Evolutionary conservation across 148 eudicot genomes (phyloP), one percentile per base, ranked within the genome.

Genomic region (Rhododendron molle): DNA sequence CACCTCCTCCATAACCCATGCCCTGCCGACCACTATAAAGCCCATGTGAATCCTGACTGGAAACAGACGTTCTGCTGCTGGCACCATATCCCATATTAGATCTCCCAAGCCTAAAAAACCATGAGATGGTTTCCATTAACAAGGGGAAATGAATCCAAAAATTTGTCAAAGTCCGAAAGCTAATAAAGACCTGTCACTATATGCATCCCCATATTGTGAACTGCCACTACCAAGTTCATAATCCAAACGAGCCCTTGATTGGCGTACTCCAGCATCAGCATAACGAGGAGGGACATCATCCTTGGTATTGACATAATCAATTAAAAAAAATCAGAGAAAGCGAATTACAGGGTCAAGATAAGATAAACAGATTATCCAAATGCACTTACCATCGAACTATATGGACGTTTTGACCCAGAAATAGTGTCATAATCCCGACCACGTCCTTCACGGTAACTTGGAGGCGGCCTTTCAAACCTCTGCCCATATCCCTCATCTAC

Each of bases 231-330:
- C 90, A 56, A 92, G 58, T 50, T 97, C 99, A 87, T 95, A 97
- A 89, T 97, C 99, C 88, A 93, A 80, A 86, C 99, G 96, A 86
- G 95, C 94, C 90, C 99, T 93, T 54, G 98, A 93, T 43, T 97
- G 98, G 50, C 98, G 99, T 46, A 86, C 89, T 54, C 94, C 92
- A 26, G 91, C 52, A 85, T 95, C 99, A 84, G 92, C 83, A 85
- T 97, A 95, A 26, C 98, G 98, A 26, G 95, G 94, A 89, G 94
- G 92, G 32, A 85, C 90, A 49, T 97, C 99, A 88, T 97, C 99
- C 99, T 97, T 44, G 82, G 73, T 9, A 82, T 58, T 50, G 16
- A 84, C 49, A 44, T 11, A 14, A 52, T 16, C 47, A 49, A 81
- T n/a, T 60, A 46, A 46, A 43, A 0, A 40, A 26, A 13, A 78